Evolutionary conservation across 2,329 filamentous ascomycete genomes (phyloP), one percentile per base, ranked within the genome.

Genomic region (Immersiporthe knoxdaviesiana): DNA sequence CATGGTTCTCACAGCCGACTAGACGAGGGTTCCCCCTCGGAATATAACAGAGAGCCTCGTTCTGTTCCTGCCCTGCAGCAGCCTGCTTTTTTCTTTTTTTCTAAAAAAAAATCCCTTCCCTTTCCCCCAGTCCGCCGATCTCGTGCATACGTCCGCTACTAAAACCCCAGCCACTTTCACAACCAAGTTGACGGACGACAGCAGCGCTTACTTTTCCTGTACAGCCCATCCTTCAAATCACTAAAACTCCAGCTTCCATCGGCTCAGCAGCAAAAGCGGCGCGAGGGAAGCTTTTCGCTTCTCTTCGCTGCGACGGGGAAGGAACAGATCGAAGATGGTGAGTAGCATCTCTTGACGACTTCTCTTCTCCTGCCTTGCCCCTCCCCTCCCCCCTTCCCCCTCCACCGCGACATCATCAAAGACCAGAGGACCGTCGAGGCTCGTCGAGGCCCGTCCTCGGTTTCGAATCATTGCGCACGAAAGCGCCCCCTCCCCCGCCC

Each of bases 311-410:
- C 70, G 32, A 52, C 61, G 35, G 50, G 41, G 52, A 32, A 37
- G 8, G 35, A 21, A 44, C 39, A 32, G 21, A 16, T 37, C 8
- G 18, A 70, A 47, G 18, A 72, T 73, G 76, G 76, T 77, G 67
- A 72, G 74, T 59, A n/a, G 12, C 12, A 24, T n/a, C 21, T 67
- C 59, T 62, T 62, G 21, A 24, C 37, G 59, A n/a, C 44, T 47
- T 47, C 4, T 37, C 56, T 21, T 11, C 21, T 32, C 5, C 37
- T 39, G 5, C 11, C 8, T 39, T 39, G 6, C 37, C 37, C 11
- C n/a, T 41, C 12, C 41, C 30, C 21, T 41, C 12, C 59, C 37
- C 59, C 35, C 39, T 56, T n/a, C n/a, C n/a, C n/a, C n/a, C 18
- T 21, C 21, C n/a, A 18, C 14, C 56, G 12, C 44, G 21, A 30